A percentile compares a stretch with the other conserved stretches of the same genome.
These are phyloP conservation scores for Puccinia hordei DNA, from an alignment of 1,284 basidiomycete species.

Conservation along the genomic window DNA sequence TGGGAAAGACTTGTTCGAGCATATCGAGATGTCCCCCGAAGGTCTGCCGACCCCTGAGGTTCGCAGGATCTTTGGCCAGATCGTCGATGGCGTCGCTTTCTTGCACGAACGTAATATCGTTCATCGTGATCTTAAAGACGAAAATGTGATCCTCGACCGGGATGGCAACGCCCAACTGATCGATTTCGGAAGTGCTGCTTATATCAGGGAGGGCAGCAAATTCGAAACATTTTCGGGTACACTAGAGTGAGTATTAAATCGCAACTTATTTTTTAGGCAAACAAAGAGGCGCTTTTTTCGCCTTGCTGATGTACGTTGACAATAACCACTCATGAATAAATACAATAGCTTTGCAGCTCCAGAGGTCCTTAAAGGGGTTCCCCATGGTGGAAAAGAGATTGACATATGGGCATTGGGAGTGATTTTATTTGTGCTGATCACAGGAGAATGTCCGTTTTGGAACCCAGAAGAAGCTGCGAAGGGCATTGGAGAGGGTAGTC, in stretches of 20 bases:
- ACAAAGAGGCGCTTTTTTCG: background rate
- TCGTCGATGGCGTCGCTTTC: conserved; percentile 87
- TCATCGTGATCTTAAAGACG: conserved; percentile 97
- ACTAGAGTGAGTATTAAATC: conserved; percentile 54
- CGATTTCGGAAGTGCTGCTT: conserved; percentile 64
- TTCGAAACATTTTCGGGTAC: conserved; percentile 59
- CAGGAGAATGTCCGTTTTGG: conserved; percentile 92
- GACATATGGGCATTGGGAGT: conserved; percentile 99
- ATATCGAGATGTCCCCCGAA: conserved; percentile 84
- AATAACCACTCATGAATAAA: background rate
- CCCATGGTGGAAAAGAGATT: conserved; percentile 92
- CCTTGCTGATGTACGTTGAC: background rate
- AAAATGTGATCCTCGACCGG: conserved; percentile 74
- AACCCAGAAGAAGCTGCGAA: conserved; percentile 79
- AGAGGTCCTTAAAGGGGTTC: conserved; percentile 90
- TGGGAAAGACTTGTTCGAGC: conserved; percentile 83
- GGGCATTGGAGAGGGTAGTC: conserved; percentile 68
- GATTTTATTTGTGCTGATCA: conserved; percentile 89
- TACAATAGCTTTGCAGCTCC: conserved; percentile 79
- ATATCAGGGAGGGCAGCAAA: conserved; percentile 57
- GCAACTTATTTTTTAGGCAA: background rate
- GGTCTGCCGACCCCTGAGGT: conserved; percentile 77
- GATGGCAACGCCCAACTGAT: conserved; percentile 78
- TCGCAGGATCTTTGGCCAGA: conserved; percentile 85
- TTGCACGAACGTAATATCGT: conserved; percentile 90